Base-by-base conservation (phyloP, 495 filamentous ascomycete genomes). In the Talaromyces nanjingensis region DNA sequence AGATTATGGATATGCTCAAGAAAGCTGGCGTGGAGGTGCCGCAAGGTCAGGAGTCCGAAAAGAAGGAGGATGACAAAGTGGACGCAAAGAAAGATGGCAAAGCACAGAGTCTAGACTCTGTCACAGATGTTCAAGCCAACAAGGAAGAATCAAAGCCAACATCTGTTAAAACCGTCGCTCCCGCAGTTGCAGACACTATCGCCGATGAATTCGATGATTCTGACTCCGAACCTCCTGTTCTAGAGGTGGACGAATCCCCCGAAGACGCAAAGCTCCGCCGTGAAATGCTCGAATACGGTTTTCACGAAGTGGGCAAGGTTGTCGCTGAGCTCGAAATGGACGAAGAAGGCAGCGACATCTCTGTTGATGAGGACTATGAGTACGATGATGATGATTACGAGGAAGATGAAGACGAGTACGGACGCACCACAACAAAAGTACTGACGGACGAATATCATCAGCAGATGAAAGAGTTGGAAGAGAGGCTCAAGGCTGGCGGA, bases 241-340 rank as follows among this genome's bases (percentile, higher is more conserved):
- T 69, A 3, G 69, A 77, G 49, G 63, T 85, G 0, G 79, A 90
- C 61, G 96, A 98, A 68, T 84, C 90, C 0, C 73, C 80, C 3
- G 92, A 96, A 65, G 93, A 96, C 70, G 87, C 90, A 9, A 78
- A 79, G n/a, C 73, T 96, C 2, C 89, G 96, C 11, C 85, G 88
- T 61, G 86, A 97, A 67, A 98, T 98, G 94, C 75, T 97, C n/a
- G 79, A 89, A 64, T 98, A 97, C 68, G 87, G 87, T 55, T 84
- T 94, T 72, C 74, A 86, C 53, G 92, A 97, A 67, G 86, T 98
- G 61, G 91, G 91, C 1, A 84, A 90, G 25, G 89, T 98, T 2
- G 93, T 98, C 6, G 93, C 93, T n/a, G 92, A 97, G 76, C 79
- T 98, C 34, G 84, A 94, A 63, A 70, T 98, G 12, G 91, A 96